phyloP scores from a whole-genome alignment of 257 asterid species.

The Solanum clarkiae region DNA sequence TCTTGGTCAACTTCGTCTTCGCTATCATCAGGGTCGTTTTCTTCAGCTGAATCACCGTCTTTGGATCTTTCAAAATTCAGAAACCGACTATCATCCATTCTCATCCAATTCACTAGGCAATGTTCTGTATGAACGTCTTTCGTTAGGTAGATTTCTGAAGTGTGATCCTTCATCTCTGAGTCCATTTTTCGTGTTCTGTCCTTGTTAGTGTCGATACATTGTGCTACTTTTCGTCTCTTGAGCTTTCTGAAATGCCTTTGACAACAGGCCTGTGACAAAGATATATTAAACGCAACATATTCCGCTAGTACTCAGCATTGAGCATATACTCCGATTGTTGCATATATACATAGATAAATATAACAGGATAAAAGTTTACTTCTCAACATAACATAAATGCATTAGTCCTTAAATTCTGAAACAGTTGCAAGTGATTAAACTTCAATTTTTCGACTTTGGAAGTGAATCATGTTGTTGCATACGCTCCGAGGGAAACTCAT shows the following conservation, averaged over 20 bases:
- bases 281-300: neutral
- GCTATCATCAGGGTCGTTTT: neutral
- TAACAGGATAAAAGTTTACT: neutral
- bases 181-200: neutral
- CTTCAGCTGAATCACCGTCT: neutral
- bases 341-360: neutral
- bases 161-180: neutral
- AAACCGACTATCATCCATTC: conserved; percentile 3
- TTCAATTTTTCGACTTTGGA: neutral
- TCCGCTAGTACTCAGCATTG: neutral
- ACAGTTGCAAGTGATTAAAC: neutral
- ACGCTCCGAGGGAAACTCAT: neutral
- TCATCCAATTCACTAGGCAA: conserved; percentile 6
- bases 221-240: conserved; percentile 6
- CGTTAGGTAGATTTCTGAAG: neutral
- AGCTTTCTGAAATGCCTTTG: neutral
- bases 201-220: neutral
- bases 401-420: neutral
- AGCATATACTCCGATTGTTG: neutral
- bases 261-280: neutral
- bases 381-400: neutral
- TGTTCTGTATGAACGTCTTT: neutral
- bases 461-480: neutral
- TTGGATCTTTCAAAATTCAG: neutral
- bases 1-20: neutral